phyloP scores from a whole-genome alignment of 495 filamentous ascomycete genomes.

The Aspergillus baeticus region DNA sequence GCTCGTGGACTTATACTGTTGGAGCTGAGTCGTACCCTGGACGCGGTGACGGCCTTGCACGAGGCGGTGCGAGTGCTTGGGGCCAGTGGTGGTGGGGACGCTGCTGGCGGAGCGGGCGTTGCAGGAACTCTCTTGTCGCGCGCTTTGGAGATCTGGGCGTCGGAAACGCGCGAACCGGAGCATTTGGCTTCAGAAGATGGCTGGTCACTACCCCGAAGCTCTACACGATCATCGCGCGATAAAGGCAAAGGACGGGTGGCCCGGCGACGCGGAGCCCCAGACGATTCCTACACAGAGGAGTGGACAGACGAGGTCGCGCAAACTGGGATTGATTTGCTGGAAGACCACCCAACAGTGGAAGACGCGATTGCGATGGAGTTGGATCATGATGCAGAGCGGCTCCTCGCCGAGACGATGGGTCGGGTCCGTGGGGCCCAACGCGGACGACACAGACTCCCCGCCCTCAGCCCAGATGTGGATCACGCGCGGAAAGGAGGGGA shows the following conservation, averaged over 20 bases:
- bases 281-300: conserved; percentile 28
- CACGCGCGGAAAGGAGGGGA: conserved; percentile 22
- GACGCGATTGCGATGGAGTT: conserved; percentile 45
- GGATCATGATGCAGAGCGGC: conserved; percentile 40
- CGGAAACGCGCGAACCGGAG: conserved; percentile 36
- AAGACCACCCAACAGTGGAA: conserved; percentile 19
- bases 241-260: conserved; percentile 27
- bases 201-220: conserved; percentile 17
- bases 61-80: conserved; percentile 63
- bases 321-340: conserved; percentile 14
- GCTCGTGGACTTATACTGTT: conserved; percentile 66
- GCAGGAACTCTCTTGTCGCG: conserved; percentile 74
- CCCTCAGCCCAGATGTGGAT: conserved; percentile 15
- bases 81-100: conserved; percentile 52
- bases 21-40: conserved; percentile 62
- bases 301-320: conserved; percentile 41
- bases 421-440: conserved; percentile 28
- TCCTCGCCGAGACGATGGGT: conserved; percentile 35
- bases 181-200: conserved; percentile 20
- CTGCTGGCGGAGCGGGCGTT: conserved; percentile 64
- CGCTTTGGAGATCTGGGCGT: conserved; percentile 66
- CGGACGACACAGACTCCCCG: conserved; percentile 23
- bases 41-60: conserved; percentile 66
- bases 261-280: conserved; percentile 25
- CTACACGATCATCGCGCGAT: conserved; percentile 26